phyloP scores from a whole-genome alignment of 2,329 filamentous ascomycete genomes.

The Penicillium sumatraense region DNA sequence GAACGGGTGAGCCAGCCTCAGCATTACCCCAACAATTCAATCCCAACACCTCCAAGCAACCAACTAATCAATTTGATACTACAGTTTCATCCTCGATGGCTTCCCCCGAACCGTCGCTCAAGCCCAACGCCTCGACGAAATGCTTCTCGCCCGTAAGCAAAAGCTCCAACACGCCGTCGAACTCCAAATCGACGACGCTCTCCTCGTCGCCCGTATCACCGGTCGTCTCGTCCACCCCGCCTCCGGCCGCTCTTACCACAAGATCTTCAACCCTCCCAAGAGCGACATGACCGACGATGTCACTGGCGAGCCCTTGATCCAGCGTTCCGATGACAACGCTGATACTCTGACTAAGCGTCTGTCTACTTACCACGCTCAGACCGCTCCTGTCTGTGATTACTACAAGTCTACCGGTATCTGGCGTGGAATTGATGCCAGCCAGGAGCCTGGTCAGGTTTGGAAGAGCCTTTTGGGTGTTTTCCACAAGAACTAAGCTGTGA shows the following conservation, averaged over 20 bases:
- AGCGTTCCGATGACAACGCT: constrained; percentile 96
- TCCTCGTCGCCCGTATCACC: constrained; percentile 94
- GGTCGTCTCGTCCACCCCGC: constrained; percentile 94
- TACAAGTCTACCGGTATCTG: constrained; percentile 98
- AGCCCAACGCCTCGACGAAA: constrained; percentile 90
- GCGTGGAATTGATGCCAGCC: constrained; percentile 92
- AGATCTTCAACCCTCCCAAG: constrained; percentile 98
- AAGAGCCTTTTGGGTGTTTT: constrained; percentile 88
- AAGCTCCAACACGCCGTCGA: constrained; percentile 93
- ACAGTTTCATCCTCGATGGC: constrained; percentile 96
- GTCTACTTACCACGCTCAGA: constrained; percentile 91
- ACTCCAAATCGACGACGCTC: constrained; percentile 92
- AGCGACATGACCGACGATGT: constrained; percentile 91
- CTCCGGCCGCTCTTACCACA: constrained; percentile 96
- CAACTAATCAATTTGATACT: constrained; percentile 19
- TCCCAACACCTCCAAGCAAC: too few species aligned
- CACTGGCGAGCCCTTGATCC: constrained; percentile 93
- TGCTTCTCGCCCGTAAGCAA: constrained; percentile 79
- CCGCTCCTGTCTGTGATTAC: constrained; percentile 87
- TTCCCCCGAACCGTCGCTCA: constrained; percentile 97
- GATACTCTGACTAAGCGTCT: constrained; percentile 95
- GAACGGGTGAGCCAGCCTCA: constrained; percentile 93
- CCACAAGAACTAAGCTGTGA: constrained; percentile 63
- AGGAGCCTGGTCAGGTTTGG: constrained; percentile 96
- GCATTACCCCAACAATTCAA: too few species aligned